These are phyloP conservation scores for Phytophthora parvispora DNA, from an alignment of 352 stramenopile species.

Conservation along the genomic window DNA sequence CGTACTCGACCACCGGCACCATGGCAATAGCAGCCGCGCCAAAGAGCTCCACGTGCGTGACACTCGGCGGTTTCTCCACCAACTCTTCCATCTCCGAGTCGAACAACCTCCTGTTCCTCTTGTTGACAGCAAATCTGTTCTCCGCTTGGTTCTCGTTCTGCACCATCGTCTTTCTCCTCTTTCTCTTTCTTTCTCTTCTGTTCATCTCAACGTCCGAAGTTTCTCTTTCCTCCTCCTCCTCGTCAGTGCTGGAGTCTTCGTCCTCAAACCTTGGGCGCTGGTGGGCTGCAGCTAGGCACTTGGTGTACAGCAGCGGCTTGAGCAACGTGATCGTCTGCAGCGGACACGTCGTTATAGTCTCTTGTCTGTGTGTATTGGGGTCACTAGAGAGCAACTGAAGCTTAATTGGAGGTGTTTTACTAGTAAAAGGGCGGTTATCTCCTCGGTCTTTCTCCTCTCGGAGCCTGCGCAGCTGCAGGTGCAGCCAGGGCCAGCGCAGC, in stretches of 20 bases:
- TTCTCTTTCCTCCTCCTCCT: conserved; percentile 7
- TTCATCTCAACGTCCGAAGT: neutral
- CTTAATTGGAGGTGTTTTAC: conserved; percentile 6
- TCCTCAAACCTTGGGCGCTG: neutral
- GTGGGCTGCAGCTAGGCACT: conserved; percentile 15
- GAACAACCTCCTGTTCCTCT: conserved; percentile 20
- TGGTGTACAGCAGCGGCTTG: conserved; percentile 26
- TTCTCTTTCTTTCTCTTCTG: conserved; percentile 9
- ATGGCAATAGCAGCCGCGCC: conserved; percentile 36
- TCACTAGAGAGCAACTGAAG: conserved; percentile 13
- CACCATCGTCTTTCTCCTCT: neutral
- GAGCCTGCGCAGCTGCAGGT: conserved; percentile 34
- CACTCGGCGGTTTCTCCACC: neutral
- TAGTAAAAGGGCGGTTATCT: neutral
- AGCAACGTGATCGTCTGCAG: conserved; percentile 27
- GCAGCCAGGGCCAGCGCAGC: conserved; percentile 41
- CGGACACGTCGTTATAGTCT: conserved; percentile 21
- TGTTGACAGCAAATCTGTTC: conserved; percentile 1
- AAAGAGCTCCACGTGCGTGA: conserved; percentile 53
- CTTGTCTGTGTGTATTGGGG: neutral
- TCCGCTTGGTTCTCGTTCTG: conserved; percentile 3
- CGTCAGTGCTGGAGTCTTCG: conserved; percentile 5
- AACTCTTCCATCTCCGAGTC: neutral
- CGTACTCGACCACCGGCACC: conserved; percentile 59
- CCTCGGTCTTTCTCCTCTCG: conserved; percentile 9